Conservation (phyloP, 345 rosid genomes). For the Hypericum androsaemum region DNA sequence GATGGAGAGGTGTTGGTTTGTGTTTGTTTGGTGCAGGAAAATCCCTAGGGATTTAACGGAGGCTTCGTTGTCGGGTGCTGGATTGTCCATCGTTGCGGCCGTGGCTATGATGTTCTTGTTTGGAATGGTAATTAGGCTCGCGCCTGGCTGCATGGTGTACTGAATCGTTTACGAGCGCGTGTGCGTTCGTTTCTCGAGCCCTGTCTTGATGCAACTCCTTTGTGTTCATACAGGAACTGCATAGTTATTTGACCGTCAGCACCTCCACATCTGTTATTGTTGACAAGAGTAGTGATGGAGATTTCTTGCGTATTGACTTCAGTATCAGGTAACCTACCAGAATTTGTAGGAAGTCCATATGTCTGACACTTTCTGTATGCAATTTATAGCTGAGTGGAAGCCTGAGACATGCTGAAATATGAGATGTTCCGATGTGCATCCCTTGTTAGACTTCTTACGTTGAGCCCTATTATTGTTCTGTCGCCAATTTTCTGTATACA, state of each 20-base stretch:
- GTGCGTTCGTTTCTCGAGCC: no score
- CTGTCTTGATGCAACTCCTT: no score
- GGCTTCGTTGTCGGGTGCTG: conserved; percentile 95
- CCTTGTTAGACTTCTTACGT: no score
- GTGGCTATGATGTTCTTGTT: conserved; percentile 80
- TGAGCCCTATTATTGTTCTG: no score
- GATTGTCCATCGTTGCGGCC: conserved; percentile 84
- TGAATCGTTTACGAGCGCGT: no score
- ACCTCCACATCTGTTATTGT: conserved; percentile 79
- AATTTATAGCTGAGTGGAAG: no score
- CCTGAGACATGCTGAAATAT: no score
- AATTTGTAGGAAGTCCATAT: neutral
- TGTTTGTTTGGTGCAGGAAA: conserved; percentile 52
- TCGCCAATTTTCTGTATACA: no score
- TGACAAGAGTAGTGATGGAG: conserved; percentile 88
- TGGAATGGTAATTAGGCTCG: conserved; percentile 69
- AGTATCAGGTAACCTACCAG: conserved; percentile 52
- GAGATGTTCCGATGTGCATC: no score
- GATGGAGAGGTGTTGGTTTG: neutral
- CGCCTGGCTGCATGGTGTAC: no score
- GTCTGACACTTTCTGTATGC: no score
- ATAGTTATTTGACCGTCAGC: conserved; percentile 62
- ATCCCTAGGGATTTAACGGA: conserved; percentile 98
- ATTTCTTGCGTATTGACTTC: conserved; percentile 82
- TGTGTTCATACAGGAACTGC: conserved; percentile 48